Conservation (phyloP, 2,329 filamentous ascomycete genomes). For the Massarina eburnea region DNA sequence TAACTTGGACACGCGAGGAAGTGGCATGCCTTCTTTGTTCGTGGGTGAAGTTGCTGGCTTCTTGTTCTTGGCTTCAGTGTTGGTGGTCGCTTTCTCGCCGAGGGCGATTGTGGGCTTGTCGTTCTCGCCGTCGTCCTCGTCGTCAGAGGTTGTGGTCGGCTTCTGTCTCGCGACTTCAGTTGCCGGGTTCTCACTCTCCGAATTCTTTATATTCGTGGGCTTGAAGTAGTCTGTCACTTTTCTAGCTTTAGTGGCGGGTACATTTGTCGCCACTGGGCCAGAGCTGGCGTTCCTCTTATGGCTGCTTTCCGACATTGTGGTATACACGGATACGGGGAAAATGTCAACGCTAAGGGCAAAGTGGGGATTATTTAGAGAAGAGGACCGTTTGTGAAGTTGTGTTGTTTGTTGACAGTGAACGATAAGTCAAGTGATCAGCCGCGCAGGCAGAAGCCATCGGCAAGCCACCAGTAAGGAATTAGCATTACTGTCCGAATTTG, state of each 20-base stretch:
- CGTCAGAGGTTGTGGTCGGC: no score
- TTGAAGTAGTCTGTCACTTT: not conserved
- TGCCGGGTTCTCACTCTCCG: not conserved
- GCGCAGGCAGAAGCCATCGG: not conserved
- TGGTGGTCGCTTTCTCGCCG: no score
- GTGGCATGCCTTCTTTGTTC: not conserved
- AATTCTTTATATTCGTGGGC: not conserved
- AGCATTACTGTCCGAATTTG: not conserved
- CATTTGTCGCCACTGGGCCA: not conserved
- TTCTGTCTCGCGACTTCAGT: not conserved
- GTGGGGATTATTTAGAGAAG: not conserved
- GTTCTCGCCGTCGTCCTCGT: not conserved
- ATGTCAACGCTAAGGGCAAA: no score
- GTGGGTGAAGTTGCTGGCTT: not conserved
- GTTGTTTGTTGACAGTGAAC: no score
- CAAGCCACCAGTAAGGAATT: not conserved
- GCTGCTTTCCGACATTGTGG: not conserved
- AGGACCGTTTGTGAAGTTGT: not conserved
- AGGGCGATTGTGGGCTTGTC: not conserved
- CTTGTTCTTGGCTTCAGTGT: not conserved
- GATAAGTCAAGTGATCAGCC: not conserved
- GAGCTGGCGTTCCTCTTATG: slow-evolving; percentile 4
- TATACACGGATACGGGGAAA: not conserved
- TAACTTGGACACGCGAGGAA: not conserved
- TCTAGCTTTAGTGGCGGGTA: not conserved